Evolutionary conservation across 306 rosid genomes (phyloP).

Genomic region (Crotalaria pallida): DNA sequence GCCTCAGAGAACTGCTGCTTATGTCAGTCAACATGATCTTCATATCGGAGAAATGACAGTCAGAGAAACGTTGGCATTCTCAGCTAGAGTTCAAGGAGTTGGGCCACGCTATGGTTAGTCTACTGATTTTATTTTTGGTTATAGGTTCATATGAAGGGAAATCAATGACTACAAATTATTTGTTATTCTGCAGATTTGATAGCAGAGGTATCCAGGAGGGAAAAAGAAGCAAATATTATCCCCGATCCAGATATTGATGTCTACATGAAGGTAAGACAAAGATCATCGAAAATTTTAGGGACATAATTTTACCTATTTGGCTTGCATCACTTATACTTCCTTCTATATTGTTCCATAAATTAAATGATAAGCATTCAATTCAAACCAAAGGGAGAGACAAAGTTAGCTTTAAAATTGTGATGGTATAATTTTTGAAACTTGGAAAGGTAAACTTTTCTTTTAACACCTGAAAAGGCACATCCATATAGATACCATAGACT

Average conservation of each 20-base stretch:
- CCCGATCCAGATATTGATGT: slow-evolving; percentile 65
- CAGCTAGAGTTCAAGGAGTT: slow-evolving; percentile 74
- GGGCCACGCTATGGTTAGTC: slow-evolving; percentile 56
- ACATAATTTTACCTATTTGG: not conserved
- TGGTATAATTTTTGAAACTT: not conserved
- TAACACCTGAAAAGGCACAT: no score
- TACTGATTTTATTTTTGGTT: not conserved
- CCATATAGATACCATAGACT: no score
- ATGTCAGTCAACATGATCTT: slow-evolving; percentile 66
- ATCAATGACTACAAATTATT: not conserved
- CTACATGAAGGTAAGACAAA: slow-evolving; percentile 52
- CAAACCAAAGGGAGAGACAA: not conserved
- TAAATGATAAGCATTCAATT: not conserved
- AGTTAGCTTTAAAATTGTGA: not conserved
- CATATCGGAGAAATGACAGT: slow-evolving; percentile 67
- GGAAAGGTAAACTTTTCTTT: no score
- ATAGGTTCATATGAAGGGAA: not conserved
- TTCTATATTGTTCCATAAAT: not conserved
- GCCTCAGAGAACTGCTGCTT: slow-evolving; percentile 63
- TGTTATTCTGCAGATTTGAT: slow-evolving; percentile 40
- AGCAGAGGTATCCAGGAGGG: slow-evolving; percentile 62
- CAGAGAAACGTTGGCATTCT: slow-evolving; percentile 68
- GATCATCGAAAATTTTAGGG: no score
- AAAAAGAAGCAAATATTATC: slow-evolving; percentile 49
- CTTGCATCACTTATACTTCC: not conserved